phyloP scores from a whole-genome alignment of 441 rosid species.

The Viola pubescens region DNA sequence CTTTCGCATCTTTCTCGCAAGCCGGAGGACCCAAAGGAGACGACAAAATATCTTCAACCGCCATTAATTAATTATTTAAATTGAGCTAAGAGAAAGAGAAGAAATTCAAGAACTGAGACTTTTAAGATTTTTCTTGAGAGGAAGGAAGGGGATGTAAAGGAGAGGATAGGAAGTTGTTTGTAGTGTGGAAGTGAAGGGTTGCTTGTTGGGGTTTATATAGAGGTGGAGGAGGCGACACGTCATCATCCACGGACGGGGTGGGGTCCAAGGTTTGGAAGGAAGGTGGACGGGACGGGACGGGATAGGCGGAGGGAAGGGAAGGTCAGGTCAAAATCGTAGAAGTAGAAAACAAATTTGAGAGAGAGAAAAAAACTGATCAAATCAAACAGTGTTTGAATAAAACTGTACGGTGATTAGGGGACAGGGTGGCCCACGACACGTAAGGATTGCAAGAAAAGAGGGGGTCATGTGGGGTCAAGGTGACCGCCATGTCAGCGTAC shows the following conservation, averaged over 20 bases:
- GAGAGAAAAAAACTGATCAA: background rate
- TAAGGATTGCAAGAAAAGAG: conserved; percentile 43
- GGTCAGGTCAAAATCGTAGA: too few species aligned
- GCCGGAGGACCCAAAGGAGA: conserved; percentile 73
- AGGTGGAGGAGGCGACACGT: conserved; percentile 28
- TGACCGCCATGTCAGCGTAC: conserved; percentile 48
- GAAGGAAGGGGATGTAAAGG: background rate
- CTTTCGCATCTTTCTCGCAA: conserved; percentile 68
- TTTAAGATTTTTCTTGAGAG: background rate
- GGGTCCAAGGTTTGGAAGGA: conserved; percentile 11
- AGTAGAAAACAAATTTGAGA: background rate
- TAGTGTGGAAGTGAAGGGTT: conserved; percentile 15
- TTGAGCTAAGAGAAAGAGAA: conserved; percentile 1
- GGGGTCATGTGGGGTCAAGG: conserved; percentile 70
- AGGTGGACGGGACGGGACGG: background rate
- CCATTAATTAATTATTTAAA: conserved; percentile 33
- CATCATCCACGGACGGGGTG: conserved; percentile 12
- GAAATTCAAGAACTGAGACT: too few species aligned
- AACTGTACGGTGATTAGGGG: conserved; percentile 32
- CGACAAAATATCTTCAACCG: conserved; percentile 55
- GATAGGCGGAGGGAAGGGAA: background rate
- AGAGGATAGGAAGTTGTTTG: background rate
- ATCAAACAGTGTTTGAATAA: conserved; percentile 1
- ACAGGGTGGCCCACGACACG: conserved; percentile 45
- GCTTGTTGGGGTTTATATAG: conserved; percentile 40